Percentiles rank a stretch among this genome's conserved stretches.
phyloP scores from a whole-genome alignment of 2,329 filamentous ascomycete species.

The Phymatotrichopsis omnivora region DNA sequence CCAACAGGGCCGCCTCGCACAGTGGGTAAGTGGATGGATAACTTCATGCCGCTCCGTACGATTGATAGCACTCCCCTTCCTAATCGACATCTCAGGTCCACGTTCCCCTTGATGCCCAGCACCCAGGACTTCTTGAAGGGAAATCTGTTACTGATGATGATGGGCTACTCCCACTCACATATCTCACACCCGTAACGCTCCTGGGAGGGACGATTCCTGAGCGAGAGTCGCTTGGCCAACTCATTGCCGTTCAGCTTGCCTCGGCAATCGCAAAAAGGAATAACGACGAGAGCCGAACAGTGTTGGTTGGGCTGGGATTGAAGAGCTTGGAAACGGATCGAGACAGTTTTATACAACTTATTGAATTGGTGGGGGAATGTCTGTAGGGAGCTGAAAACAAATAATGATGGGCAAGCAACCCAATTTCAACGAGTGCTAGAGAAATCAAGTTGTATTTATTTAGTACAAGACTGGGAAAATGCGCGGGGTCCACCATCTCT shows the following conservation, averaged over 20 bases:
- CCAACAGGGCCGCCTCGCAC: slow-evolving; percentile 72
- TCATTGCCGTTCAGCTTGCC: slow-evolving; percentile 81
- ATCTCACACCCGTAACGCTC: slow-evolving; percentile 77
- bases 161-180: slow-evolving; percentile 60
- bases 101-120: slow-evolving; percentile 62
- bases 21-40: slow-evolving; percentile 59
- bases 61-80: slow-evolving; percentile 29
- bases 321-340: slow-evolving; percentile 43
- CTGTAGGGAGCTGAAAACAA: slow-evolving; percentile 36
- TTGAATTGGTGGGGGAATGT: slow-evolving; percentile 53
- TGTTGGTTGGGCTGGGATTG: slow-evolving; percentile 54
- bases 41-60: too few species aligned
- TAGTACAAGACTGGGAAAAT: too few species aligned
- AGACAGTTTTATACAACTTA: slow-evolving; percentile 53
- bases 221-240: slow-evolving; percentile 73
- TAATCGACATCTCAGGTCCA: slow-evolving; percentile 48
- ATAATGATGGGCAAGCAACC: not conserved
- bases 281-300: slow-evolving; percentile 51
- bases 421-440: not conserved
- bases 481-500: too few species aligned
- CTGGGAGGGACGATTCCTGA: slow-evolving; percentile 72
- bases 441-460: too few species aligned
- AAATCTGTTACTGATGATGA: slow-evolving; percentile 39
- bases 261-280: slow-evolving; percentile 64
- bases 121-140: slow-evolving; percentile 51